These are phyloP conservation scores for Pelargonium citronellum DNA, from an alignment of 441 rosid species.

Conservation along the genomic window DNA sequence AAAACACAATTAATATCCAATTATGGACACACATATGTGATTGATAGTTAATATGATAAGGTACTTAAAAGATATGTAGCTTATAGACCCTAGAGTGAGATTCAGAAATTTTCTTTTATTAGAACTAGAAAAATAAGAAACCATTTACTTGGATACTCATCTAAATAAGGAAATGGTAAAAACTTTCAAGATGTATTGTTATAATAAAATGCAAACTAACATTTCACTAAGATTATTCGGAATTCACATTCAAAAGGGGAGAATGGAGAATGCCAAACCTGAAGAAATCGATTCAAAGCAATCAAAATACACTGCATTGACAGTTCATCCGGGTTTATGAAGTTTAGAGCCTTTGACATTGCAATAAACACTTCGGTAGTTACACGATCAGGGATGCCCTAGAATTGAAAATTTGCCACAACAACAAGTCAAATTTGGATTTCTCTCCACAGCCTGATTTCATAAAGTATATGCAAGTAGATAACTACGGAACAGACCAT, in stretches of 20 bases:
- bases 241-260: not conserved
- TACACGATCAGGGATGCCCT: slow-evolving; percentile 92
- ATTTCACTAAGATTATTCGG: slow-evolving; percentile 9
- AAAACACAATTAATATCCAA: slow-evolving; percentile 8
- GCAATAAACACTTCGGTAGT: slow-evolving; percentile 90
- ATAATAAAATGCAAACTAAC: not conserved
- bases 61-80: not conserved
- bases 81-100: not conserved
- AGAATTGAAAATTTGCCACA: slow-evolving; percentile 16
- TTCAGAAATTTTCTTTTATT: not conserved
- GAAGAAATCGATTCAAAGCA: slow-evolving; percentile 89
- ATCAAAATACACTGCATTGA: slow-evolving; percentile 90
- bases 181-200: not conserved
- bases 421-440: not conserved
- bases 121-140: not conserved
- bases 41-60: not conserved
- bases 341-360: slow-evolving; percentile 93
- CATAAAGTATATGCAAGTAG: not conserved
- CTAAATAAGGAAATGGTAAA: not conserved
- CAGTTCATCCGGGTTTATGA: slow-evolving; percentile 84
- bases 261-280: slow-evolving; percentile 37
- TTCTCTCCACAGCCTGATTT: not conserved
- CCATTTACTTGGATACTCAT: not conserved
- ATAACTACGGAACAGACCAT: not conserved
- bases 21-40: not conserved